Conservation (phyloP, 2,329 filamentous ascomycete genomes). For the Paecilomyces niveus region DNA sequence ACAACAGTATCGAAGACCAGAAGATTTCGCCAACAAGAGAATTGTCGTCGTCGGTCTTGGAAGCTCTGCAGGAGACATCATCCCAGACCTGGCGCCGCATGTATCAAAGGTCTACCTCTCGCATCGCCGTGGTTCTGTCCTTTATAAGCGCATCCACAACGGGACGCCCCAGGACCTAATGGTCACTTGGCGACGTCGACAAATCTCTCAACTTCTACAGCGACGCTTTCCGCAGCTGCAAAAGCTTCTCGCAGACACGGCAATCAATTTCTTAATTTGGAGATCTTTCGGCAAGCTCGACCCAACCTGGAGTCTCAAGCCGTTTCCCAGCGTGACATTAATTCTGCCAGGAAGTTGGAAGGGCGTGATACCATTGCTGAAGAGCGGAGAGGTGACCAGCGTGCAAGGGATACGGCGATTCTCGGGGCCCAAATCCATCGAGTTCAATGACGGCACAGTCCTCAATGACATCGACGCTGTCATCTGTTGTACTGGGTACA, state of each 20-base stretch:
- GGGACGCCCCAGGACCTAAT: constrained; percentile 23
- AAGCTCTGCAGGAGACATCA: neutral
- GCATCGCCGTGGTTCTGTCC: neutral
- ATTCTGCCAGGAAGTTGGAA: neutral
- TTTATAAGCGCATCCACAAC: neutral
- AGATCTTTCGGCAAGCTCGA: constrained; percentile 13
- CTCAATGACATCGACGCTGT: neutral
- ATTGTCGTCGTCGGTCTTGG: neutral
- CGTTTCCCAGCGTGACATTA: neutral
- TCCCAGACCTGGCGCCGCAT: neutral
- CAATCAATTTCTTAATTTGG: constrained; percentile 10
- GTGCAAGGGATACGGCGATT: neutral
- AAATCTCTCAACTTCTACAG: constrained; percentile 17
- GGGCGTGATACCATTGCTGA: neutral
- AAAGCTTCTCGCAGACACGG: constrained; percentile 19
- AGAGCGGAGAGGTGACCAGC: neutral
- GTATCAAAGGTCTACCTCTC: neutral
- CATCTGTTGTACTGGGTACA: neutral
- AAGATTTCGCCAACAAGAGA: neutral
- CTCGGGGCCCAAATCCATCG: neutral
- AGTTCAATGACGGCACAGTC: neutral
- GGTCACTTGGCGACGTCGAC: constrained; percentile 24
- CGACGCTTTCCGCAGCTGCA: constrained; percentile 29
- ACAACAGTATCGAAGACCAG: neutral
- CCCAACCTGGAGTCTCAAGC: neutral